These are phyloP conservation scores for Microsporum ferrugineum DNA, from an alignment of 2,329 filamentous ascomycete genomes.

Conservation along the genomic window DNA sequence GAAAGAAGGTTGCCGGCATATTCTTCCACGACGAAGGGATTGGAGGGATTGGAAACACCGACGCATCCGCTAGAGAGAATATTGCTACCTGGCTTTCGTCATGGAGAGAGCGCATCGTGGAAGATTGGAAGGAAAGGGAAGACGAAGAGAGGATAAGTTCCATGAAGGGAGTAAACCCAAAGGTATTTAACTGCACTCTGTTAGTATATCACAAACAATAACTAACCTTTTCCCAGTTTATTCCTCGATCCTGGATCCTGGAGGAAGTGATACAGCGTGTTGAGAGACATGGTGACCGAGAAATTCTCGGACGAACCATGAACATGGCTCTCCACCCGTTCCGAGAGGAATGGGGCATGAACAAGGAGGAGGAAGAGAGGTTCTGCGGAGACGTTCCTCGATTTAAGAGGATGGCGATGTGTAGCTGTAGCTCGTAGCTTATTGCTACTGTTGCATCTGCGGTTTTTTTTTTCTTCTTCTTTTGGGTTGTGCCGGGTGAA, in stretches of 20 bases:
- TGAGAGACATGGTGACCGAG: conserved; percentile 69
- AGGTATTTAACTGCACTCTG: conserved; percentile 31
- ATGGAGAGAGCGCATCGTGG: conserved; percentile 59
- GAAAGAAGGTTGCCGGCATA: conserved; percentile 52
- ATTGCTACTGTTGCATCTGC: conserved; percentile 1
- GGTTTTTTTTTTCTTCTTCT: not conserved
- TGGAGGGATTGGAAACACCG: conserved; percentile 45
- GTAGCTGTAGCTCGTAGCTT: conserved; percentile 74
- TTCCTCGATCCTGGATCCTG: conserved; percentile 81
- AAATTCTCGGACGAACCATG: conserved; percentile 67
- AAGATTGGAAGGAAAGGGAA: conserved; percentile 59
- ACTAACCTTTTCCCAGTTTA: conserved; percentile 44
- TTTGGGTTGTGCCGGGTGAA: not conserved
- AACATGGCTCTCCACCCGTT: conserved; percentile 77
- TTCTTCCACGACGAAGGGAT: conserved; percentile 75
- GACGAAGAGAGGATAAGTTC: conserved; percentile 54
- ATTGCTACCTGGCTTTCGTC: conserved; percentile 70
- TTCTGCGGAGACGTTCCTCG: conserved; percentile 79
- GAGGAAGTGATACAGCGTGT: conserved; percentile 87
- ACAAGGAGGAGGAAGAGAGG: conserved; percentile 63
- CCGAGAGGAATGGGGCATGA: conserved; percentile 52
- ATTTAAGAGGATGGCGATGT: conserved; percentile 71
- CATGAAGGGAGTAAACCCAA: conserved; percentile 86
- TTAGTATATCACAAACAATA: not conserved
- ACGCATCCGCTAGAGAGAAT: conserved; percentile 53